Conservation (phyloP, 257 asterid species). For the Solanum stenotomum region DNA sequence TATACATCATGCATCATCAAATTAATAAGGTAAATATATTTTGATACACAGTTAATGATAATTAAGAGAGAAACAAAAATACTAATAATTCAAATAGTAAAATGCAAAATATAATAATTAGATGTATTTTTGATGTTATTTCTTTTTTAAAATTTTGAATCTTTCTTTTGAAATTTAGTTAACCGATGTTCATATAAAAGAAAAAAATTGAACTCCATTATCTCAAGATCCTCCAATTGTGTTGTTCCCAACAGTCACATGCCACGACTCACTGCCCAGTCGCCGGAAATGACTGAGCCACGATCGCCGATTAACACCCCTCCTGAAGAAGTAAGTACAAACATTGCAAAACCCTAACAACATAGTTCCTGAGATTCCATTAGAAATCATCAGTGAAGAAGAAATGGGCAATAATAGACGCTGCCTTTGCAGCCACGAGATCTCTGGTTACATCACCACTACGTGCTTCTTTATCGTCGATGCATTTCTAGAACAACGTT, state of each 20-base stretch:
- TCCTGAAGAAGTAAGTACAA: not conserved
- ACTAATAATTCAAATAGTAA: too few species aligned
- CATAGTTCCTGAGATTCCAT: conserved; percentile 34
- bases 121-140: too few species aligned
- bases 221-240: not conserved
- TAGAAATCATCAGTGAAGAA: conserved; percentile 53
- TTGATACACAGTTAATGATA: too few species aligned
- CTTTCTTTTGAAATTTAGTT: not conserved
- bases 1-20: too few species aligned
- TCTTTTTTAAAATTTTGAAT: not conserved
- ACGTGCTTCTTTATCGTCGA: conserved; percentile 1
- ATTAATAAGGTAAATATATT: too few species aligned
- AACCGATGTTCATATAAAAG: not conserved
- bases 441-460: not conserved
- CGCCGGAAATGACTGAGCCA: conserved; percentile 27
- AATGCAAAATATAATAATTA: too few species aligned
- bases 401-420: conserved; percentile 76
- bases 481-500: conserved; percentile 12
- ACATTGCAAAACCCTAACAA: not conserved
- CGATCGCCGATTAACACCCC: not conserved
- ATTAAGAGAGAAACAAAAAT: too few species aligned
- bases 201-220: not conserved
- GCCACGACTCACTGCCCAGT: not conserved
- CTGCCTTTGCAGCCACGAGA: conserved; percentile 45
- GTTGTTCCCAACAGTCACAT: conserved; percentile 22